Evolutionary conservation across 495 filamentous ascomycete genomes (phyloP), one percentile per base, ranked within the genome.

Genomic region (Lichina pygmaea): DNA sequence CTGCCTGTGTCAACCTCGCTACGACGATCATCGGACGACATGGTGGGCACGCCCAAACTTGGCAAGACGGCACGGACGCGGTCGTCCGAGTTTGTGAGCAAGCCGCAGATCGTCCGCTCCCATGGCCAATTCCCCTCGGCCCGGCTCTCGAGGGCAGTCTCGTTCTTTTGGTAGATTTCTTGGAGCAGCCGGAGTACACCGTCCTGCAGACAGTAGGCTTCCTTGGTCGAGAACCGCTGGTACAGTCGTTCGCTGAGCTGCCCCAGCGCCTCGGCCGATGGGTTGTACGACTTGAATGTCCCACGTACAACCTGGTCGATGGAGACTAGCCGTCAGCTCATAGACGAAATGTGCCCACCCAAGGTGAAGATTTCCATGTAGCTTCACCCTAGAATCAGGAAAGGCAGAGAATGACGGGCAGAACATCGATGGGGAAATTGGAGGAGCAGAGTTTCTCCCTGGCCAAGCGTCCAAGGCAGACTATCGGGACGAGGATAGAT

Each of bases 31-130:
- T 41, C 17, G 16, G 49, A 11, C 52, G 46, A 57, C 8, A 66
- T 66, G 2, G 83, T 68, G 7, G 49, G 52, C 16, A 86, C 47
- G 0, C 77, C 77, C 12, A 86, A 53, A 7, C 69, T 70, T 13
- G 63, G 57, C 9, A 86, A 54, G 8, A 86, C 66, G 10, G 54
- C 54, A 7, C 68, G 64, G 0, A 84, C 70, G 0, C 81, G 67
- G 52, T 78, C 72, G 53, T 89, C 81, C 1, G 80, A 84, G 55
- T 86, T 89, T 16, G 77, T 78, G 43, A 86, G 61, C 12, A 85
- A 62, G 6, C 81, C 81, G 0, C 80, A 52, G 8, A 75, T 50
- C 2, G 76, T 55, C 6, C 52, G 46, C 9, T 54, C 48, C 48
- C 58, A 61, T 15, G 42, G 60, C 59, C 58, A 61, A 10, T n/a